Evolutionary conservation across 2,329 filamentous ascomycete genomes (phyloP).

Genomic region (Beauveria varroae): DNA sequence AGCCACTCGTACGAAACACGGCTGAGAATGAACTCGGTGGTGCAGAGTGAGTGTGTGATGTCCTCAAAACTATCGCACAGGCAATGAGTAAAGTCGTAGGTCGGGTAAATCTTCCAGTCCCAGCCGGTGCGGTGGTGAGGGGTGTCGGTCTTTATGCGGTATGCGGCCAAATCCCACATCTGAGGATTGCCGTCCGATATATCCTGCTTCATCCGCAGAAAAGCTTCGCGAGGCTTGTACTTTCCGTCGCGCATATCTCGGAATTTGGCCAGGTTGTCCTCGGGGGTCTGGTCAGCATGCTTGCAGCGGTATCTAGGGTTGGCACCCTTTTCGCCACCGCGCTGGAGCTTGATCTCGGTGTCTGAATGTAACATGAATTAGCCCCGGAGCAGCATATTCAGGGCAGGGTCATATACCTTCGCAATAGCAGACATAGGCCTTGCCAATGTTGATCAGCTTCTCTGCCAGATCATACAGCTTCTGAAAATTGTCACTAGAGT

Average conservation of each 20-base stretch:
- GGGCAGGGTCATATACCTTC: conserved; percentile 24
- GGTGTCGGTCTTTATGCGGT: conserved; percentile 66
- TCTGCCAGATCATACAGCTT: conserved; percentile 83
- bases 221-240: conserved; percentile 77
- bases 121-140: conserved; percentile 72
- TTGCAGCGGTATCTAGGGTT: conserved; percentile 69
- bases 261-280: conserved; percentile 76
- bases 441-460: conserved; percentile 65
- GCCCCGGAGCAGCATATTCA: neutral
- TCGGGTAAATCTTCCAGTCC: conserved; percentile 90
- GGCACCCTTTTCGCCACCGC: conserved; percentile 62
- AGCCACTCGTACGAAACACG: conserved; percentile 87
- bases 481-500: conserved; percentile 87
- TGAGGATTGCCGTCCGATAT: conserved; percentile 79
- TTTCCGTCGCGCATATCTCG: conserved; percentile 85
- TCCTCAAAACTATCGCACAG: conserved; percentile 87
- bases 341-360: conserved; percentile 76
- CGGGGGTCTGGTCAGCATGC: conserved; percentile 66
- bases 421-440: conserved; percentile 84
- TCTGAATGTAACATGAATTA: conserved; percentile 33
- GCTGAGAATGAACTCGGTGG: conserved; percentile 81
- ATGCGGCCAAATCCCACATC: conserved; percentile 94
- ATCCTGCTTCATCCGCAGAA: conserved; percentile 89
- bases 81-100: conserved; percentile 89
- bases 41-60: conserved; percentile 89